phyloP scores from a whole-genome alignment of 805 yeast genomes.

The Ogataea sp. region DNA sequence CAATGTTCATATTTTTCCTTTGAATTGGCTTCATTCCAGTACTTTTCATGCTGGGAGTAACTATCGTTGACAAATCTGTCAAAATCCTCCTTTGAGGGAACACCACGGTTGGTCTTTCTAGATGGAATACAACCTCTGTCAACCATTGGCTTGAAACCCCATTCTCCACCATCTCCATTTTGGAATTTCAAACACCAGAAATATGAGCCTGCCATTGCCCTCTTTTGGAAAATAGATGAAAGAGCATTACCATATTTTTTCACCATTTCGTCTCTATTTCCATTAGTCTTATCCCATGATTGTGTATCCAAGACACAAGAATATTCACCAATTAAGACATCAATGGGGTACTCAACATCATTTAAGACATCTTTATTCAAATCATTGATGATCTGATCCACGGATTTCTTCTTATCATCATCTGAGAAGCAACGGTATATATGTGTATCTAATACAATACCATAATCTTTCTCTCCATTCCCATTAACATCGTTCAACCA shows the following conservation, averaged over 20 bases:
- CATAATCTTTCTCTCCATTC: conserved; percentile 30
- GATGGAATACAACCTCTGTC: conserved; percentile 49
- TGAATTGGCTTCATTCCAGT: conserved; percentile 59
- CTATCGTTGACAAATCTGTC: conserved; percentile 31
- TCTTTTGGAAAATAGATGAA: conserved; percentile 33
- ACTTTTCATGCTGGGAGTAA: conserved; percentile 41
- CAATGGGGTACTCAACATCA: conserved; percentile 39
- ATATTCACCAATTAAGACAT: conserved; percentile 81
- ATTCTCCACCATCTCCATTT: conserved; percentile 90
- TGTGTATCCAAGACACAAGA: conserved; percentile 77
- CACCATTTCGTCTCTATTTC: conserved; percentile 47
- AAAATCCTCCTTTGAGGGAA: conserved; percentile 34
- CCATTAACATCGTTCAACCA: conserved; percentile 42
- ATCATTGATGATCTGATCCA: conserved; percentile 54
- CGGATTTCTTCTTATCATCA: conserved; percentile 56
- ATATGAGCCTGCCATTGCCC: conserved; percentile 64
- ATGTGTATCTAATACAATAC: conserved; percentile 77
- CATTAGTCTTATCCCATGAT: conserved; percentile 53
- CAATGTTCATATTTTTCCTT: conserved; percentile 68
- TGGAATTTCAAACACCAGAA: conserved; percentile 91
- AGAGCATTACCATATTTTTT: conserved; percentile 55
- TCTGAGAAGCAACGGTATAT: conserved; percentile 82
- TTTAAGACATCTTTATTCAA: conserved; percentile 42
- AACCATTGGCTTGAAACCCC: conserved; percentile 83
- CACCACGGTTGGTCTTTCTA: conserved; percentile 14